Conservation (phyloP, 2,329 filamentous ascomycete species). For the Fusarium sp. region DNA sequence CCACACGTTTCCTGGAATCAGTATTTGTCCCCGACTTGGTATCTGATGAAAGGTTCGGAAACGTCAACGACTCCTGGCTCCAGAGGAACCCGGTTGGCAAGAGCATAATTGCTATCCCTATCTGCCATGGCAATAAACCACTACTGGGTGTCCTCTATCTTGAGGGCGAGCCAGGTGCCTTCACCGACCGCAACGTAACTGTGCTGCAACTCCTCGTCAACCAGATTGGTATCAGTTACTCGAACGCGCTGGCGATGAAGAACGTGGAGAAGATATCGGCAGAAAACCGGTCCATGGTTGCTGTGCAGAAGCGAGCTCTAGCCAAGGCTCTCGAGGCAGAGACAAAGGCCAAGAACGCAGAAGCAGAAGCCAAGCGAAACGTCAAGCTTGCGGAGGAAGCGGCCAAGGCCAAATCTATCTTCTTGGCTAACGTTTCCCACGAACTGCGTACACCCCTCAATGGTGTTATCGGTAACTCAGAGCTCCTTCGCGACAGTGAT, state of each 20-base stretch:
- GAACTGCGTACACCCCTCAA: slow-evolving; percentile 86
- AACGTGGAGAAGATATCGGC: slow-evolving; percentile 81
- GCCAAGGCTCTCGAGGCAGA: slow-evolving; percentile 78
- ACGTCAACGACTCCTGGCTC: slow-evolving; percentile 76
- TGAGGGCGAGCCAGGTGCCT: slow-evolving; percentile 78
- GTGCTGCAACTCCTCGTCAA: slow-evolving; percentile 78
- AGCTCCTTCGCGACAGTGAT: slow-evolving; percentile 80
- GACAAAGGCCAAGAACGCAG: slow-evolving; percentile 79
- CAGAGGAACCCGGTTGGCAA: slow-evolving; percentile 75
- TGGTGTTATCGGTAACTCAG: slow-evolving; percentile 88
- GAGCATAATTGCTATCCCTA: slow-evolving; percentile 83
- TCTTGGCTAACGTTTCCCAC: slow-evolving; percentile 82
- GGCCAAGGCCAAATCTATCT: slow-evolving; percentile 84
- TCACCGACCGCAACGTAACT: slow-evolving; percentile 78
- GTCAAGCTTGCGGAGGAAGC: slow-evolving; percentile 86
- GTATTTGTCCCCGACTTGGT: slow-evolving; percentile 80
- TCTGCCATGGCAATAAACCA: slow-evolving; percentile 76
- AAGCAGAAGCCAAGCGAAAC: slow-evolving; percentile 80
- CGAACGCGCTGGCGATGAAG: slow-evolving; percentile 74
- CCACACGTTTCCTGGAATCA: slow-evolving; percentile 78
- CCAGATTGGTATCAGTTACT: slow-evolving; percentile 79
- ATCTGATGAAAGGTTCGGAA: slow-evolving; percentile 81
- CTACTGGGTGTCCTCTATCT: slow-evolving; percentile 81
- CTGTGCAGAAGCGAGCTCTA: slow-evolving; percentile 78
- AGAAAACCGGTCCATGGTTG: slow-evolving; percentile 81